phyloP scores from a whole-genome alignment of 1,139 yeast genomes.

The Cylindricascospora bacillispora region DNA sequence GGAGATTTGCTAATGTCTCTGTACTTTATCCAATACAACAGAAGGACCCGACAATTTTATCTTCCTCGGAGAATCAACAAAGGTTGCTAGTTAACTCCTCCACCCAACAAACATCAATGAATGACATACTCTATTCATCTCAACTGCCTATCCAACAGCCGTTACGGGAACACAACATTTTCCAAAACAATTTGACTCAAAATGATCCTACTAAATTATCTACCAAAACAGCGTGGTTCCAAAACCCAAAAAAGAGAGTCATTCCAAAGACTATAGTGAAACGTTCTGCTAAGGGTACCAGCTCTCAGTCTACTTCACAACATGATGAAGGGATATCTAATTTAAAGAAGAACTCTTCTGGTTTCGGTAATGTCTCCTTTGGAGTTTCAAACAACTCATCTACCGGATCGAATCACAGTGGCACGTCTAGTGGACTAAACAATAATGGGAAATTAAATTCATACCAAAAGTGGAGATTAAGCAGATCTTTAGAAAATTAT shows the following conservation, averaged over 20 bases:
- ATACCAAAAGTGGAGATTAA: background rate
- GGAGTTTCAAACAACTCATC: background rate
- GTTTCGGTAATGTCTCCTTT: background rate
- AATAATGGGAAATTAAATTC: background rate
- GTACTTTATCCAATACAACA: no score
- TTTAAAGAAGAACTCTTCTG: background rate
- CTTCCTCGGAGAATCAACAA: no score
- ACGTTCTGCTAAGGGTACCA: constrained; percentile 10
- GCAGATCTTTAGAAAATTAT: background rate
- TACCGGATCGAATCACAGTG: no score
- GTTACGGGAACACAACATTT: background rate
- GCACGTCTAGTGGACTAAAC: background rate
- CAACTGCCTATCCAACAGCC: no score
- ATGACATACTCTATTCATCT: no score
- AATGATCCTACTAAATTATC: no score
- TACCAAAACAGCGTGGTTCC: no score
- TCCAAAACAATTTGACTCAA: background rate
- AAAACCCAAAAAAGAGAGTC: constrained; percentile 41
- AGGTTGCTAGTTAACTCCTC: no score
- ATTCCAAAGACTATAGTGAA: constrained; percentile 34
- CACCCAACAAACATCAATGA: no score
- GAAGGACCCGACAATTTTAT: no score
- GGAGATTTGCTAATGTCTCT: no score
- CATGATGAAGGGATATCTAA: background rate
- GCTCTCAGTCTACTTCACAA: background rate